Evolutionary conservation across 176 grass and related monocot genomes (phyloP), one percentile per base, ranked within the genome.

Genomic region (Triticum dicoccoides): DNA sequence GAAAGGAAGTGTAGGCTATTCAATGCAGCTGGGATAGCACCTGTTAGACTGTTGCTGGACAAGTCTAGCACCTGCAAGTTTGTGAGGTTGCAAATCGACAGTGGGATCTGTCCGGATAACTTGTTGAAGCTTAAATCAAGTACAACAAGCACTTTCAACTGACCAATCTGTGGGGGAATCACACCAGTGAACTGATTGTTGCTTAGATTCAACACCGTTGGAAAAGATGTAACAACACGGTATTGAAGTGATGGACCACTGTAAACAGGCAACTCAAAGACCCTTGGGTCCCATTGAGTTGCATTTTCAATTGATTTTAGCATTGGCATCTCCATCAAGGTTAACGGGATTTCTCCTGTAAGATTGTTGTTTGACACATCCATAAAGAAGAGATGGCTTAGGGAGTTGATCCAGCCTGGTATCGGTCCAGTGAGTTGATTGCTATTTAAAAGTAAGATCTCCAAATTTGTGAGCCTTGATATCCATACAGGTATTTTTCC

Each of bases 251-350:
- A 38, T 34, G 47, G 51, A 3, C 0, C 1, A 0, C 0, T 0
- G 29, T 77, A 89, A 34, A 89, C 6, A 3, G 88, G 77, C 4
- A 89, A 2, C n/a, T 80, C 82, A 23, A 89, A 65, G 0, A 80
- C 0, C 3, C 25, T 0, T 5, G 54, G 12, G 12, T 85, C 67
- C 5, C 80, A 56, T 65, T 54, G 18, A 9, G 52, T 2, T 52
- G 6, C 34, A 14, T 38, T 51, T 0, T 74, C 45, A 1, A 37
- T 54, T 32, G 86, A 87, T 17, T 4, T 73, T 24, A 81, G 49
- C 58, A 69, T 20, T 52, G 20, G 0, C 71, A 88, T 83, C 3
- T 84, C 5, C 42, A 67, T 52, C 9, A 87, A 14, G 1, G 44
- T 2, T 8, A 0, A 0, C 7, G 84, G 86, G 1, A 88, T 66